Evolutionary conservation across 2,329 filamentous ascomycete genomes (phyloP), one percentile per base, ranked within the genome.

Genomic region (Neofusicoccum umdonicola): DNA sequence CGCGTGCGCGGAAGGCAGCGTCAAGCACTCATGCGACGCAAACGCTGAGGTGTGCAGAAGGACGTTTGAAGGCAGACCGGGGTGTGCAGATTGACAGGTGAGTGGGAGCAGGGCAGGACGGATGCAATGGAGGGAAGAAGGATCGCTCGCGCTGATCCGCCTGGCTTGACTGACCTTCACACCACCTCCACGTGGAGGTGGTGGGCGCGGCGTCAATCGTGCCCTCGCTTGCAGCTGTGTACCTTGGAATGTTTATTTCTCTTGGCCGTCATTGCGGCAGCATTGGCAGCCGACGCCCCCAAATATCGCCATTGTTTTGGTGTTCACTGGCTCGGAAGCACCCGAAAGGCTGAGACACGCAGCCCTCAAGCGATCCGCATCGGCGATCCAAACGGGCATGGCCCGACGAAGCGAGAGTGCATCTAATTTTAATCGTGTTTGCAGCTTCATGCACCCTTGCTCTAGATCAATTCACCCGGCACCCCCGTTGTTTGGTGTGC

Each of bases 341-440:
- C 22, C 54, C 54, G 54, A 58, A n/a, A 19, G 27, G 39, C 54
- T 58, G 54, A 58, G 54, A 58, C 54, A 58, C 39, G 27, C 39
- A 17, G 19, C 22, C 37, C 19, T 3, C n/a, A 56, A 41, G 52
- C 52, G 52, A 56, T 42, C 52, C 52, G 17, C 52, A 42, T 42
- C 35, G 52, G 52, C 52, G 52, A 56, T 56, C 52, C 35, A 56
- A 56, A 56, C 37, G 52, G 52, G 37, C 37, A 41, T 54, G 51
- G 51, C n/a, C 51, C 17, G 22, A 11, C 37, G 39, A 58, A 45
- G 54, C 54, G 54, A 58, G 39, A 58, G 54, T 58, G 54, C 54
- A 45, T 15, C 54, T 58, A 58, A 58, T 58, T 58, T 58, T 58
- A 58, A 58, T 34, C 31, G 12, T 34, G 17, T 31, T 22, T 19